These are phyloP conservation scores for Colletotrichum liaoningense DNA, from an alignment of 2,329 filamentous ascomycete species.

Conservation along the genomic window DNA sequence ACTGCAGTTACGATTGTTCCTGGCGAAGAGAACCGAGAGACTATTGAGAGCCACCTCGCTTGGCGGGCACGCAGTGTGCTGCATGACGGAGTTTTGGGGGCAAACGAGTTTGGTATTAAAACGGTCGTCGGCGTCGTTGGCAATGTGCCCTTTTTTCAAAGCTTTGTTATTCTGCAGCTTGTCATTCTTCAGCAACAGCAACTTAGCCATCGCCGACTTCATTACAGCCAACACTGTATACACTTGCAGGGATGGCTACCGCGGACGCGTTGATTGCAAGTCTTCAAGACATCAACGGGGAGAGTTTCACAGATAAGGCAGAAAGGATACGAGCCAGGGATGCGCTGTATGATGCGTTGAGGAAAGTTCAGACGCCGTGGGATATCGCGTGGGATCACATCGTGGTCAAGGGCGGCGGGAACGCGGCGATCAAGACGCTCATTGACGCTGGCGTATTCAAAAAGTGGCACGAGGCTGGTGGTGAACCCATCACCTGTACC, in stretches of 20 bases:
- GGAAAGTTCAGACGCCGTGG: conserved; percentile 50
- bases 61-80: background rate
- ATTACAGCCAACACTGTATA: background rate
- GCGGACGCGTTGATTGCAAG: conserved; percentile 40
- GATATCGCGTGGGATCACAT: conserved; percentile 52
- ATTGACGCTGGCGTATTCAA: conserved; percentile 51
- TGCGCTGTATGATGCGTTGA: conserved; percentile 44
- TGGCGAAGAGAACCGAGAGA: background rate
- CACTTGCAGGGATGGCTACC: conserved; percentile 37
- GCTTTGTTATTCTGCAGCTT: background rate
- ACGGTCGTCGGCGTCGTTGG: background rate
- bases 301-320: conserved; percentile 45
- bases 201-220: background rate
- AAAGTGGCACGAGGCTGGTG: conserved; percentile 47
- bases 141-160: background rate
- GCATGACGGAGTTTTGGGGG: background rate
- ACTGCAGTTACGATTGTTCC: background rate
- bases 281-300: conserved; percentile 41
- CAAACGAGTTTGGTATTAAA: background rate
- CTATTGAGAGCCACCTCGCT: background rate
- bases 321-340: conserved; percentile 47
- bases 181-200: background rate
- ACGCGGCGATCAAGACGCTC: conserved; percentile 49
- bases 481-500: conserved; percentile 42
- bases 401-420: conserved; percentile 47